Evolutionary conservation across 306 rosid species (phyloP).

Genomic region (Trichosanthes truncata): DNA sequence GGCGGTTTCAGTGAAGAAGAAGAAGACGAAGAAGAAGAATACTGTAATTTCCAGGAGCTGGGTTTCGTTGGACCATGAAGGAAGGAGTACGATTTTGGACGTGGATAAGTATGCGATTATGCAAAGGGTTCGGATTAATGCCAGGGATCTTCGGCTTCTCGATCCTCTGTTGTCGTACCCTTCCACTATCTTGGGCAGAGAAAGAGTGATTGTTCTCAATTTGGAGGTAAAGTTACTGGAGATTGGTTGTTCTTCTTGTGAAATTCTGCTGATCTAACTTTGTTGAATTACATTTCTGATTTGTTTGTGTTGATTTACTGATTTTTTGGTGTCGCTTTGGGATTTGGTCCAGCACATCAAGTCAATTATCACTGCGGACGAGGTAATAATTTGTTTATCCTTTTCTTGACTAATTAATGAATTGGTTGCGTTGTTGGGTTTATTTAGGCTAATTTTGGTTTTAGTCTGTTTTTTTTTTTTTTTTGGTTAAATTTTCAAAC

Average conservation of each 20-base stretch:
- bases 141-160: constrained; percentile 87
- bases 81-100: constrained; percentile 52
- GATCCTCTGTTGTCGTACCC: constrained; percentile 87
- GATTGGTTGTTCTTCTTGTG: neutral
- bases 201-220: constrained; percentile 85
- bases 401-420: neutral
- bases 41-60: constrained; percentile 59
- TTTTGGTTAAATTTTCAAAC: too few relatives aligned
- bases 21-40: constrained; percentile 31
- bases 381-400: constrained; percentile 40
- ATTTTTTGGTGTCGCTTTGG: constrained; percentile 7
- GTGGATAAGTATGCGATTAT: constrained; percentile 79
- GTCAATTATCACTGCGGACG: constrained; percentile 90
- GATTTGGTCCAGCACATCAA: constrained; percentile 67
- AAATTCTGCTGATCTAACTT: neutral
- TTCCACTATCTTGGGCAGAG: constrained; percentile 82
- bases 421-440: neutral
- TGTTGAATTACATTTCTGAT: neutral
- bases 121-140: constrained; percentile 81
- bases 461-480: too few relatives aligned
- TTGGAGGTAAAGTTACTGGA: constrained; percentile 45
- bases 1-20: constrained; percentile 13
- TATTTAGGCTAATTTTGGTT: neutral
- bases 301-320: neutral
- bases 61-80: constrained; percentile 48